Conservation (phyloP, 1,139 yeast species). For the Pneumocystis carinii region DNA sequence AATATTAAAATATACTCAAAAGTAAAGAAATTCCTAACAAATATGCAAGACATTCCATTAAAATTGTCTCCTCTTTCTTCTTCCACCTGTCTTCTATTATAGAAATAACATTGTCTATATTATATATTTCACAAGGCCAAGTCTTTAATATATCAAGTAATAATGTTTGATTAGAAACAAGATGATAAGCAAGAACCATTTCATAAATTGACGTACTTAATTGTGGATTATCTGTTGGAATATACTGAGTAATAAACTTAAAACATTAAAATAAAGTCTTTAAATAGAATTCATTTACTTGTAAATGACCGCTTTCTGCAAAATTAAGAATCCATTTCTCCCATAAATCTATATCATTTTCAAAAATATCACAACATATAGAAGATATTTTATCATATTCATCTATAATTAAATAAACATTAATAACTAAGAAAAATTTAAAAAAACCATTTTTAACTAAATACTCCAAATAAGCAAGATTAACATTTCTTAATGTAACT, state of each 20-base stretch:
- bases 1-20: not conserved
- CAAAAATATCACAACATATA: slow-evolving; percentile 34
- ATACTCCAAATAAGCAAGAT: slow-evolving; percentile 46
- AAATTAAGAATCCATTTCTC: slow-evolving; percentile 46
- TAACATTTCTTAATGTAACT: slow-evolving; percentile 32
- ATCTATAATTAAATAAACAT: slow-evolving; percentile 18
- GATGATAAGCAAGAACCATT: slow-evolving; percentile 36
- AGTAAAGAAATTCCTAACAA: slow-evolving; percentile 28
- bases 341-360: slow-evolving; percentile 38
- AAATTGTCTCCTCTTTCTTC: slow-evolving; percentile 17
- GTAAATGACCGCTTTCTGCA: slow-evolving; percentile 34
- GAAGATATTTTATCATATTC: slow-evolving; percentile 45
- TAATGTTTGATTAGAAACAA: slow-evolving; percentile 26
- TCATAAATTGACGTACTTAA: slow-evolving; percentile 35
- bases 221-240: slow-evolving; percentile 29
- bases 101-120: slow-evolving; percentile 32
- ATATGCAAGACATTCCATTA: slow-evolving; percentile 40
- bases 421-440: not conserved
- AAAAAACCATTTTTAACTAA: slow-evolving; percentile 26
- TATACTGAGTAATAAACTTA: slow-evolving; percentile 33
- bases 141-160: slow-evolving; percentile 31
- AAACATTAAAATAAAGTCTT: not conserved
- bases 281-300: not conserved
- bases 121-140: slow-evolving; percentile 52
- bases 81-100: slow-evolving; percentile 33